phyloP scores from a whole-genome alignment of 1,139 yeast species.

The Candida neerlandica region DNA sequence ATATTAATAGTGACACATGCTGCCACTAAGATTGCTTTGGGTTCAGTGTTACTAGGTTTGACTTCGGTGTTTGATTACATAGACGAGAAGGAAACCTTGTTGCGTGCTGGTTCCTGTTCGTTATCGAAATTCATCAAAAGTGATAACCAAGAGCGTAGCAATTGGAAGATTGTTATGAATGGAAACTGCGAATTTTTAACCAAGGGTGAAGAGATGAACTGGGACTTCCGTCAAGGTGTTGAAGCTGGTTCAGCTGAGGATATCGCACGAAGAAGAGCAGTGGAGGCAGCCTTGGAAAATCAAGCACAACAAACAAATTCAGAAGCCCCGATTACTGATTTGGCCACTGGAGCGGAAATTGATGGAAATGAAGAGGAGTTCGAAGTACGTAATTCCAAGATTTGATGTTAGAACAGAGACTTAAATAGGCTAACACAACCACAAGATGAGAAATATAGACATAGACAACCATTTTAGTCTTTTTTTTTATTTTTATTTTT shows the following conservation, averaged over 20 bases:
- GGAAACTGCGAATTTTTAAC: constrained; percentile 69
- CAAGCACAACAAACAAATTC: constrained; percentile 1
- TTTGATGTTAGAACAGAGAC: background rate
- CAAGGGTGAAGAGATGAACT: constrained; percentile 88
- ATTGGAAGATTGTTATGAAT: constrained; percentile 61
- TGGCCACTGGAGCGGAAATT: constrained; percentile 24
- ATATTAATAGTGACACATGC: constrained; percentile 78
- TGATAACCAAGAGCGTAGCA: constrained; percentile 10
- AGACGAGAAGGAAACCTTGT: constrained; percentile 40
- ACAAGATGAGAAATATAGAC: background rate
- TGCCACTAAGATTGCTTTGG: constrained; percentile 79
- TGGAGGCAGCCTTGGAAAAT: constrained; percentile 19
- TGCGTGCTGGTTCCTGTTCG: constrained; percentile 52
- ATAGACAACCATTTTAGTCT: constrained; percentile 3
- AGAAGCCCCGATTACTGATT: constrained; percentile 20
- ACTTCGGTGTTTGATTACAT: constrained; percentile 50
- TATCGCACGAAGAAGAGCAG: constrained; percentile 40
- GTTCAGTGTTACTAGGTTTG: constrained; percentile 62
- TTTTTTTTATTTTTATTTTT: background rate
- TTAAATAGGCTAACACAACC: background rate
- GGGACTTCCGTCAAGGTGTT: constrained; percentile 70
- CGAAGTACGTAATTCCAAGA: constrained; percentile 35
- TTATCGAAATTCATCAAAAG: constrained; percentile 35
- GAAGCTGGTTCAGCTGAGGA: constrained; percentile 84
- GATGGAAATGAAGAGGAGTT: constrained; percentile 27